Conservation (phyloP, 2,329 filamentous ascomycete genomes). For the Orbilia javanica region DNA sequence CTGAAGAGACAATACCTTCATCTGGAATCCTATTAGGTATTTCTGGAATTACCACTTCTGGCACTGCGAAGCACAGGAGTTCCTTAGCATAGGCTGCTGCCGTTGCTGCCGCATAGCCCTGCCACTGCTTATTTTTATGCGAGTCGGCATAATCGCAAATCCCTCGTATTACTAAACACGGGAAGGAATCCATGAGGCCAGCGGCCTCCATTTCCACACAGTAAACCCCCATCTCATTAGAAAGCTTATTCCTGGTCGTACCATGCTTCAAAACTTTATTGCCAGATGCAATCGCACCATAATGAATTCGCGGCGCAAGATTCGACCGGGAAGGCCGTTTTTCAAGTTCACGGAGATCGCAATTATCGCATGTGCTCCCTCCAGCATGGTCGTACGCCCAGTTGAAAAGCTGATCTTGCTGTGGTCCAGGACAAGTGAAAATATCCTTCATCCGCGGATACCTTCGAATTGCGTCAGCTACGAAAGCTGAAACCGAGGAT, state of each 20-base stretch:
- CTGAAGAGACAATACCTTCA: too few species aligned
- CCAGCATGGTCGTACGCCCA: slow-evolving; percentile 10
- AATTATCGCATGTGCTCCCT: background rate
- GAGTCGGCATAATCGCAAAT: slow-evolving; percentile 31
- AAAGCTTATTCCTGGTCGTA: background rate
- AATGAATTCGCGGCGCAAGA: background rate
- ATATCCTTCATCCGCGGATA: background rate
- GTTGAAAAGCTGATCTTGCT: slow-evolving; percentile 17
- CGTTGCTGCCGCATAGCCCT: slow-evolving; percentile 1
- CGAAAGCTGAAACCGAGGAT: background rate
- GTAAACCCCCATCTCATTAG: slow-evolving; percentile 5
- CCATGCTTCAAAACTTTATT: slow-evolving; percentile 29
- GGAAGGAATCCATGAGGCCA: slow-evolving; percentile 21
- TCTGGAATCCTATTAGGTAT: too few species aligned
- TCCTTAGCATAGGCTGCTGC: slow-evolving; percentile 29
- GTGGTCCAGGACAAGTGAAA: slow-evolving; percentile 1
- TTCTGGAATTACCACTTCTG: background rate
- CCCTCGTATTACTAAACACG: slow-evolving; percentile 11
- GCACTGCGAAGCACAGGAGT: background rate
- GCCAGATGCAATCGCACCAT: slow-evolving; percentile 30
- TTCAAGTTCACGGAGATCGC: background rate
- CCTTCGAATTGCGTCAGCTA: background rate
- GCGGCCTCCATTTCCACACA: slow-evolving; percentile 43
- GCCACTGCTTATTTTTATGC: slow-evolving; percentile 33
- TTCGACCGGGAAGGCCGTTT: background rate